Conservation (phyloP, 2,329 filamentous ascomycete genomes). For the Paecilomyces niveus region DNA sequence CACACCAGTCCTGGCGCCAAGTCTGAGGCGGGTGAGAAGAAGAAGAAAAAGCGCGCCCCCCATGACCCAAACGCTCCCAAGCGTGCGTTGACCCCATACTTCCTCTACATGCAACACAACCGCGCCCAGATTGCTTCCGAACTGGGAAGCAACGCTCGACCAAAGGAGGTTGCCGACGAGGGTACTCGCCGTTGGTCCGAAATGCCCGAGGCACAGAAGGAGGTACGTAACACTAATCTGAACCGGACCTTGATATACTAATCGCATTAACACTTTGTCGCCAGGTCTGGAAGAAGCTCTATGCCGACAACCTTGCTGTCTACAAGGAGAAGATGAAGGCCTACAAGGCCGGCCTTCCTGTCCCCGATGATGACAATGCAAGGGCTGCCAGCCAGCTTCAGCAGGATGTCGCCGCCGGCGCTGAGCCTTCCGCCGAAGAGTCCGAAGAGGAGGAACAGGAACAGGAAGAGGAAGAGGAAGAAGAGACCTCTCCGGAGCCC, state of each 20-base stretch:
- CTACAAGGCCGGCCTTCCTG: slow-evolving; percentile 48
- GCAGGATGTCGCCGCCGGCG: slow-evolving; percentile 32
- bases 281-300: slow-evolving; percentile 51
- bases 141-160: slow-evolving; percentile 66
- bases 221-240: slow-evolving; percentile 37
- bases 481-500: slow-evolving; percentile 29
- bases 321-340: slow-evolving; percentile 50
- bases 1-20: slow-evolving; percentile 29
- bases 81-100: slow-evolving; percentile 87
- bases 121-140: slow-evolving; percentile 75
- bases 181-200: slow-evolving; percentile 78
- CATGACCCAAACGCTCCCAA: slow-evolving; percentile 93
- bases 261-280: background rate
- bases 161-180: slow-evolving; percentile 81
- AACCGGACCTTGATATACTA: background rate
- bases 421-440: slow-evolving; percentile 22
- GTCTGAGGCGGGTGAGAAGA: slow-evolving; percentile 58
- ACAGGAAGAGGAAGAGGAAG: slow-evolving; percentile 21
- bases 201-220: slow-evolving; percentile 68
- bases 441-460: slow-evolving; percentile 26
- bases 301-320: slow-evolving; percentile 48
- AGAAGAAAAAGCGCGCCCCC: slow-evolving; percentile 81
- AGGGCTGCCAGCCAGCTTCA: slow-evolving; percentile 36
- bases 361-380: slow-evolving; percentile 37
- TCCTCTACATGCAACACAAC: slow-evolving; percentile 86